Base-by-base conservation (phyloP, 2,329 filamentous ascomycete species). In the Aspergillus hiratsukae region DNA sequence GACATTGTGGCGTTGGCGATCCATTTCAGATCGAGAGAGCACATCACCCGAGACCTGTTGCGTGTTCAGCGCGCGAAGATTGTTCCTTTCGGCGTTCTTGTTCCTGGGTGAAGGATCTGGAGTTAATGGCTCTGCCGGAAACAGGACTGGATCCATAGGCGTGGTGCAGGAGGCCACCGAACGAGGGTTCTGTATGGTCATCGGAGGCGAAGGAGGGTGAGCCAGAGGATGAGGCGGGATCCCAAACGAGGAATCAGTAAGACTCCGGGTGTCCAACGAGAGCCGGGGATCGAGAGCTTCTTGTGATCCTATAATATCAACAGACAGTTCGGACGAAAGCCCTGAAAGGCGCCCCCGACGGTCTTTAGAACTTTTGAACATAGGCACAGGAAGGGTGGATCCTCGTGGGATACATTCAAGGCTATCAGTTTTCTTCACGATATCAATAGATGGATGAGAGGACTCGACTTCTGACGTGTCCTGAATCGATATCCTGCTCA, bases 261-360 rank as follows among this genome's bases (percentile, higher is more conserved):
- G 65, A 49, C 69, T 75, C 19, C 63, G 70, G 31, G 68, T 71
- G 56, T 67, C 70, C 11, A 63, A 64, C 19, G 69, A 74, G 54
- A 66, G 61, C 35, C 69, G 66, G n/a, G 66, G 63, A n/a, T 68
- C 69, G 9, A 61, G 51, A 31, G 64, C 69, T 52, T 78, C 74
- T 21, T 66, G 64, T 25, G 65, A 58, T 48, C 80, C 76, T 53
- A 80, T 78, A 31, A 80, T 72, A 48, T 82, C 80, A 21, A 82
- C 74, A 3, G 81, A 82, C 25, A 81, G 69, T 49, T 80, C 75
- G 17, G 78, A 79, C 10, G 75, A 80, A 37, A 80, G 63, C 51
- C 84, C 83, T 54, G 82, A 85, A 31, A 83, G 67, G 49, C 80
- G 80, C 54, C 81, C 79, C 5, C 62, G 60, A 43, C 83, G 81